Base-by-base conservation (phyloP, 192 early-diverging fungal species). In the Globomyces pollinis-pini region DNA sequence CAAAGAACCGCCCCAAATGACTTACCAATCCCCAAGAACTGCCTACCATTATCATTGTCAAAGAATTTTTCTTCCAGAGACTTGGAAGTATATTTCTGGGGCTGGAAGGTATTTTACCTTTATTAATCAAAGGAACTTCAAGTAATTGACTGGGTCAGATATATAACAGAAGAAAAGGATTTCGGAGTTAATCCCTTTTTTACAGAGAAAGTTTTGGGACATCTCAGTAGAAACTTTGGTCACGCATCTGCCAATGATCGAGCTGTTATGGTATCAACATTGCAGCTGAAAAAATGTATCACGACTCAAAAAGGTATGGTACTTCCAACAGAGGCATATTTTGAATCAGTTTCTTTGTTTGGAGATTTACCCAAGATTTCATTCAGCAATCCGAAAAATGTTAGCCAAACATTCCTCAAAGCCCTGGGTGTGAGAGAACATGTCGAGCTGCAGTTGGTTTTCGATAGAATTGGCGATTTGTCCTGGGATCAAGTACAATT, bases 401-500 rank as follows among this genome's bases (percentile, higher is more conserved):
- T 86, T 1, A 44, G 65, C 6, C 84, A 91, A 9, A 36, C 65
- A 29, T 76, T 91, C 9, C 54, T 91, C 21, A 69, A 73, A 44
- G 55, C 63, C 0, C 64, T 94, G 29, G 91, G 92, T 4, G 88
- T 93, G n/a, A 72, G 90, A 12, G 89, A 91, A 72, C 84, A 89
- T 60, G 89, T 93, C 9, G 88, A 93, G 29, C 65, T 94, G 29
- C 87, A 90, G 58, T 44, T 93, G 49, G 77, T 94, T 12, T 91
- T 94, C 71, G 83, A 89, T 44, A 77, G 90, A 13, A 70, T 94
- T 31, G 78, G 75, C 39, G 77, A 81, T 15, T 77, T 90, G 28
- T 85, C 83, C 50, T 94, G 88, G 89, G 87, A 90, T 50, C 87
- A 93, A 60, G 73, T 87, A 20, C 82, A 89, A 62, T 70, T 94